Conservation (phyloP, 2,329 filamentous ascomycete species). For the Fusarium subtropicale region DNA sequence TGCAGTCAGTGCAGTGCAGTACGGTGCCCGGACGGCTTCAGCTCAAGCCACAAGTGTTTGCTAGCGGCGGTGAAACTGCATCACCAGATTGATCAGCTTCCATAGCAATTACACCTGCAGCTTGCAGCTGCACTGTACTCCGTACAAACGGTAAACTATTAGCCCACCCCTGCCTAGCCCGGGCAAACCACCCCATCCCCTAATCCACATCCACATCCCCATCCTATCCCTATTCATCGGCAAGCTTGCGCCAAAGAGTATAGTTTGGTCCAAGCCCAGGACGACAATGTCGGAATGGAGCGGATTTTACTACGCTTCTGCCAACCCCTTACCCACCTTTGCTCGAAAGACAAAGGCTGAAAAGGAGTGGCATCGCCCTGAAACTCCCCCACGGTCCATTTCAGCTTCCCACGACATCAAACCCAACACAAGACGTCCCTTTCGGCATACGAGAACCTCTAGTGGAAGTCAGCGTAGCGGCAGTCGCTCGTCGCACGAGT, state of each 20-base stretch:
- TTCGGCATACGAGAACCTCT: constrained; percentile 42
- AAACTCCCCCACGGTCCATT: constrained; percentile 38
- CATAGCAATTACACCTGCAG: neutral
- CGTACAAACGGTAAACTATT: constrained; percentile 20
- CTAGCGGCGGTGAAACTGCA: constrained; percentile 37
- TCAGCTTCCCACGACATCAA: constrained; percentile 36
- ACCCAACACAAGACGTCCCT: constrained; percentile 34
- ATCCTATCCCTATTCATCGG: constrained; percentile 34
- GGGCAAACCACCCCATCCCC: constrained; percentile 31
- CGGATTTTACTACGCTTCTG: constrained; percentile 48
- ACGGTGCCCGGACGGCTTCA: neutral
- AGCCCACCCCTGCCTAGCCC: constrained; percentile 38
- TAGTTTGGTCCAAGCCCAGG: constrained; percentile 39
- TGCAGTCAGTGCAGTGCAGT: neutral
- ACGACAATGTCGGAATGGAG: constrained; percentile 50
- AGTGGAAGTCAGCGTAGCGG: constrained; percentile 47
- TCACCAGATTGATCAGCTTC: constrained; percentile 1
- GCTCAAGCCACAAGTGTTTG: constrained; percentile 24
- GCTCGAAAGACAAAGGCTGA: constrained; percentile 42
- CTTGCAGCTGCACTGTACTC: constrained; percentile 7
- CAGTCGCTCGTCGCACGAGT: constrained; percentile 47
- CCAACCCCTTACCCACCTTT: constrained; percentile 49
- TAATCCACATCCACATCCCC: constrained; percentile 15
- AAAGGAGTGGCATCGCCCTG: constrained; percentile 46
- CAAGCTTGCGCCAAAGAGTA: constrained; percentile 45